Evolutionary conservation across 345 rosid species (phyloP), one percentile per base, ranked within the genome.

Genomic region (Hibiscus tridactylites): DNA sequence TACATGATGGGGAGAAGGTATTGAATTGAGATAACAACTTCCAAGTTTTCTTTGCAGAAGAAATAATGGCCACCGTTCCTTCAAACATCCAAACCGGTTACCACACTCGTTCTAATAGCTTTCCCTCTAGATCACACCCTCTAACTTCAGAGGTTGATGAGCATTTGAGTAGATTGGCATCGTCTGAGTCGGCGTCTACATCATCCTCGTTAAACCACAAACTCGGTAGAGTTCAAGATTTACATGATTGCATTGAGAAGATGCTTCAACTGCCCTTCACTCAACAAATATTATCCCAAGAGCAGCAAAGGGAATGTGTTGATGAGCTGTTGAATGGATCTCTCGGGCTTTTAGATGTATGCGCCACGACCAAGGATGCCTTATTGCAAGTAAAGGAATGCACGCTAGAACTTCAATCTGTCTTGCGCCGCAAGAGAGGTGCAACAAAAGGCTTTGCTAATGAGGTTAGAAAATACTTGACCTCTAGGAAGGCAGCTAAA

Each of bases 321-420:
- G 76, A 79, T 5, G 78, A 72, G 71, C 54, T 74, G 9, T 29
- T 79, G 70, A 73, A 76, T 33, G 73, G 78, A 60, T 76, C 76
- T 54, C 71, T 81, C 3, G 65, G 61, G 73, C 47, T 75, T 54
- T 75, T 81, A 52, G 21, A 52, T n/a, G 57, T 52, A 6, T 56
- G 61, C 54, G 1, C n/a, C 10, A 0, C 5, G 0, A n/a, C 53
- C 53, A 47, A 47, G 53, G n/a, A 47, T 47, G 53, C 53, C n/a
- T 13, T 47, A 12, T 47, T 47, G 53, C 53, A 47, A 47, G 53
- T 47, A 47, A 47, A 47, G 1, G 53, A 13, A 49, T 13, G 54
- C 54, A 49, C 6, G 1, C 1, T 49, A 49, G 17, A 49, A 49
- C 54, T 49, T 49, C 54, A 49, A 49, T 49, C 54, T 12, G n/a